Base-by-base conservation (phyloP, 805 yeast genomes). In the Candida ulmi region DNA sequence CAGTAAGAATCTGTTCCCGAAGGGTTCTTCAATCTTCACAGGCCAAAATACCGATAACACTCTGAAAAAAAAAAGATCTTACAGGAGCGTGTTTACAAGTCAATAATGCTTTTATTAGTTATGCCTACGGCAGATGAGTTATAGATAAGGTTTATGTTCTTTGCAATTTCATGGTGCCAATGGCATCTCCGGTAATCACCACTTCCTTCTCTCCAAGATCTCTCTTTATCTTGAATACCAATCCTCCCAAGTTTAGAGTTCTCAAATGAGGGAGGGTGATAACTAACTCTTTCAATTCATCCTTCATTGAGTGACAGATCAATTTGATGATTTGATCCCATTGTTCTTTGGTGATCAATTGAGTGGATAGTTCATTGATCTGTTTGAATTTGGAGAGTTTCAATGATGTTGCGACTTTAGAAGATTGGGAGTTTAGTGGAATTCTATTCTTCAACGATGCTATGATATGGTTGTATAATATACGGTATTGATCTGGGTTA, bases 231-330 rank as follows among this genome's bases (percentile, higher is more conserved):
- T 41, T 43, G 43, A 57, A 52, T 21, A 50, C 36, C 5, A 58
- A 32, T 0, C 62, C 62, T 26, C 62, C 62, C 5, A 58, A 37
- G 25, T 55, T 55, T n/a, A 57, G 32, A 21, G 36, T 44, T 38
- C 46, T 50, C 33, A 58, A 27, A 1, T 16, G 11, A 16, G 54
- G 47, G 9, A 53, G 27, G 4, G 29, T 18, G 2, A 39, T 32
- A 9, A 50, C 19, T 8, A 57, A 18, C 19, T 36, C 39, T 17
- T 43, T 44, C 3, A 57, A 33, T 27, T 54, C 51, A 1, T 37
- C 23, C 38, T 52, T 44, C 29, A 55, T 21, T 2, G 51, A 45
- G 44, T 56, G 61, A 16, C 47, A 40, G 2, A 57, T 33, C 19
- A 56, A 35, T 30, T 36, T 48, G 8, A 56, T 43, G 18, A 57